Evolutionary conservation across 495 filamentous ascomycete species (phyloP), one percentile per base, ranked within the genome.

Genomic region (Beverwykella pulmonaria): DNA sequence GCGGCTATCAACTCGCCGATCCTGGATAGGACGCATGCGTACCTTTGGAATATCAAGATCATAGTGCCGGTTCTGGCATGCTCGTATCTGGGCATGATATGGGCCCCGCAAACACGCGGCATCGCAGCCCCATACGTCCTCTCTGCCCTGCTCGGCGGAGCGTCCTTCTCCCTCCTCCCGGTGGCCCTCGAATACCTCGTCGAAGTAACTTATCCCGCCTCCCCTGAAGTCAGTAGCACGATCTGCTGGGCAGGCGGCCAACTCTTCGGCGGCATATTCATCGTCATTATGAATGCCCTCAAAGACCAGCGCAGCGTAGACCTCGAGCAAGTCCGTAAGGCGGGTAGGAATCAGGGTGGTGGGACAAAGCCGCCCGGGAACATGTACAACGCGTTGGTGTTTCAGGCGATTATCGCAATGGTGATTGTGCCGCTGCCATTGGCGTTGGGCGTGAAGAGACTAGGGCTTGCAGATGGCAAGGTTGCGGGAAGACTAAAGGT

Each of bases 171-270:
- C 52, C 76, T 98, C 1, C 78, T 98, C 9, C 94, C 94, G 9
- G 82, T 97, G 25, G 90, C 87, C 14, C 82, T 98, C 36, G 94
- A 98, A 79, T 94, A 86, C 72, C 77, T 94, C 30, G 90, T 90
- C 60, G 91, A 97, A 75, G 80, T 95, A 67, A 92, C 92, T 19
- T 89, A 92, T 65, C 93, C 93, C 0, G 86, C 93, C 25, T 87
- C 86, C n/a, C 92, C 94, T 1, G 93, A 94, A 80, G 84, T 97
- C 53, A 88, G 91, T 7, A 88, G 84, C 56, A 90, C 89, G 50
- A 81, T 95, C 29, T 88, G 88, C 71, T 98, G 93, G 94, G 83
- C 83, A 10, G 89, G 89, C 17, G 93, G 92, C 0, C 90, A 92
- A 78, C 68, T 92, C 9, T 73, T 93, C 0, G 94, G 94, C 1